Percentiles rank a stretch among this genome's conserved stretches.
These are phyloP conservation scores for Lentinula boryana DNA, from an alignment of 768 basidiomycete species.

Conservation along the genomic window DNA sequence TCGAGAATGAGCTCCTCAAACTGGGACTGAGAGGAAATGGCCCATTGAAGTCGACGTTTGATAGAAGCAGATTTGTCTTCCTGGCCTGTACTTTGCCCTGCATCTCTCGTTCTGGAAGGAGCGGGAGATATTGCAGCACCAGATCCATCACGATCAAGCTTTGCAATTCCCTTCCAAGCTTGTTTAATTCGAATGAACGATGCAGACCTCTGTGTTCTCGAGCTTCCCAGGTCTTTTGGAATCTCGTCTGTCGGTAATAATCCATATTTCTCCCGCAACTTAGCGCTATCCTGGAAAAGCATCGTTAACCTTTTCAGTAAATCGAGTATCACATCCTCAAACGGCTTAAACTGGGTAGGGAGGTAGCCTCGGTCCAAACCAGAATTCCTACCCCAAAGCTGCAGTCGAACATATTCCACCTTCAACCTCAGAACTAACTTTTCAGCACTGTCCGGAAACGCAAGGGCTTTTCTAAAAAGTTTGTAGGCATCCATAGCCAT, in stretches of 20 bases:
- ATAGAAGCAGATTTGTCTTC: neutral
- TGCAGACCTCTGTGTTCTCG: neutral
- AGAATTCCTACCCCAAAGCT: conserved; percentile 10
- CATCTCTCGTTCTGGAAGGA: neutral
- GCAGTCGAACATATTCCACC: conserved; percentile 7
- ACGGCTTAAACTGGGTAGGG: neutral
- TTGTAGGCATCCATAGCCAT: neutral
- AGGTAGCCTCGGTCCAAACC: conserved; percentile 4
- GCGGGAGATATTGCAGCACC: neutral
- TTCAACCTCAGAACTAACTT: conserved; percentile 6
- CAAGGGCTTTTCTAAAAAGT: conserved; percentile 3
- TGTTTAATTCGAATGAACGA: neutral
- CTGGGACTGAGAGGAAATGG: conserved; percentile 6
- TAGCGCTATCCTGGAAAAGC: neutral
- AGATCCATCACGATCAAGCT: neutral
- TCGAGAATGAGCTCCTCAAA: conserved; percentile 6
- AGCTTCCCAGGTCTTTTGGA: neutral
- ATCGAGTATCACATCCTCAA: conserved; percentile 5
- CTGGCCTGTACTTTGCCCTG: neutral
- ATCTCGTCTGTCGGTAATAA: neutral
- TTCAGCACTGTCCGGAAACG: conserved; percentile 6
- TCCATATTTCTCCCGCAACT: neutral
- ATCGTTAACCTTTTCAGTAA: neutral
- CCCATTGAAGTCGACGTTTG: conserved; percentile 4
- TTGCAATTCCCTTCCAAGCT: neutral